Base-by-base conservation (phyloP, 345 rosid species). In the Murraya koenigii region DNA sequence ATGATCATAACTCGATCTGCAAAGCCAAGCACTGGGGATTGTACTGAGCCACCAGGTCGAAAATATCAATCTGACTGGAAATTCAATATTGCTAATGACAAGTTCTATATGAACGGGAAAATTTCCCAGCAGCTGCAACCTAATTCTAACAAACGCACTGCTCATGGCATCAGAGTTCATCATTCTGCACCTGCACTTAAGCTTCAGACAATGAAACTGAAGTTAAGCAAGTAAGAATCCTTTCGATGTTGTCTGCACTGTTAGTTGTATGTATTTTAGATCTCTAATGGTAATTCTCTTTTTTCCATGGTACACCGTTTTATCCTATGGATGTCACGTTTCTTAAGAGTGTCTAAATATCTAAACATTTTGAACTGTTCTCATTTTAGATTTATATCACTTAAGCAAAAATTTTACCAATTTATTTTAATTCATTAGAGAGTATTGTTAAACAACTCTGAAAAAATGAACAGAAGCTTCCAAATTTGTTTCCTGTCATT, bases 131-230 rank as follows among this genome's bases (percentile, higher is more conserved):
- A 92, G 74, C 80, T 90, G 83, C 98, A 92, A 75, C 80, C 95
- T 80, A 89, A 83, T 85, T 79, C 95, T 62, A 93, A 87, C 80
- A 94, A 96, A 78, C 90, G 97, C 54, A 81, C 85, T 55, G 86
- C 87, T 82, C 90, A 92, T 79, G 92, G 95, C 55, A 78, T 86
- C 81, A 94, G 90, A 88, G 90, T 92, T 81, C 93, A 90, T 88
- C 97, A 94, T 86, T 91, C 98, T 60, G 94, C 94, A 61, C 95
- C 97, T 80, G 99, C 99, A 35, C 90, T 94, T 63, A 96, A 94
- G 89, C 88, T 96, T 83, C 95, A 94, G 86, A 92, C 97, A 9
- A 89, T 89, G 91, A 94, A 96, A 85, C 80, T 84, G 81, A 96
- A 92, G 88, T 84, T 96, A 86, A 96, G 97, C 99, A 94, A 96